phyloP scores from a whole-genome alignment of 2,329 filamentous ascomycete genomes.

The Penicillium sp. region DNA sequence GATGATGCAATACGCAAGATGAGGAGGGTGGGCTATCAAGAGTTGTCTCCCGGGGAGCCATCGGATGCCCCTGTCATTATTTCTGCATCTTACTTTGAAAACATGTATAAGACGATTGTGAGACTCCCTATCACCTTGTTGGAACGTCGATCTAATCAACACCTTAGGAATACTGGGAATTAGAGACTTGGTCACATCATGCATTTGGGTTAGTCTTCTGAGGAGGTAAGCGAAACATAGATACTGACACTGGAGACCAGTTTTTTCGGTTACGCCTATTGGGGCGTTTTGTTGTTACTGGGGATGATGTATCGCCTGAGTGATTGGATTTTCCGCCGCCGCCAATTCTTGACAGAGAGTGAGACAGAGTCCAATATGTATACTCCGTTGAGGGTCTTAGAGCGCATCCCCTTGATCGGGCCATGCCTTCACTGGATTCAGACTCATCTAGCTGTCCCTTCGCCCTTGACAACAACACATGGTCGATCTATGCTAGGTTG shows the following conservation, averaged over 20 bases:
- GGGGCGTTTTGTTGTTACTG: conserved; percentile 36
- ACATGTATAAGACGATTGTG: conserved; percentile 35
- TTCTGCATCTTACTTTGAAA: conserved; percentile 29
- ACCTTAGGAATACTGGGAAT: conserved; percentile 31
- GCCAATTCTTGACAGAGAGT: conserved; percentile 4
- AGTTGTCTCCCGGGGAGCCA: conserved; percentile 23
- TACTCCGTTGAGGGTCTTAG: conserved; percentile 2
- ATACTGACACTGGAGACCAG: conserved; percentile 7
- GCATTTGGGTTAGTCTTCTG: conserved; percentile 35
- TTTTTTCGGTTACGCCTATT: conserved; percentile 40
- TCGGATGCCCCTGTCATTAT: conserved; percentile 31
- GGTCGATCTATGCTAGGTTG: conserved; percentile 43
- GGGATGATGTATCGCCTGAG: conserved; percentile 35
- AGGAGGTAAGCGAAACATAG: background rate
- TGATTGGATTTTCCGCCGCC: conserved; percentile 18
- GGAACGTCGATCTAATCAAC: background rate
- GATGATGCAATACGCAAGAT: conserved; percentile 34
- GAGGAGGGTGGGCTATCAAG: conserved; percentile 31
- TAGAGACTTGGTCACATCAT: conserved; percentile 35
- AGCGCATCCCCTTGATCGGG: background rate
- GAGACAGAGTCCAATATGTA: background rate
- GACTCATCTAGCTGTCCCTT: conserved; percentile 43
- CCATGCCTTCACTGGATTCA: conserved; percentile 32
- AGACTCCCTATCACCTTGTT: conserved; percentile 8
- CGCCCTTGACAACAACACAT: conserved; percentile 40